phyloP scores from a whole-genome alignment of 768 basidiomycete species.

The Coprinopsis sp. region DNA sequence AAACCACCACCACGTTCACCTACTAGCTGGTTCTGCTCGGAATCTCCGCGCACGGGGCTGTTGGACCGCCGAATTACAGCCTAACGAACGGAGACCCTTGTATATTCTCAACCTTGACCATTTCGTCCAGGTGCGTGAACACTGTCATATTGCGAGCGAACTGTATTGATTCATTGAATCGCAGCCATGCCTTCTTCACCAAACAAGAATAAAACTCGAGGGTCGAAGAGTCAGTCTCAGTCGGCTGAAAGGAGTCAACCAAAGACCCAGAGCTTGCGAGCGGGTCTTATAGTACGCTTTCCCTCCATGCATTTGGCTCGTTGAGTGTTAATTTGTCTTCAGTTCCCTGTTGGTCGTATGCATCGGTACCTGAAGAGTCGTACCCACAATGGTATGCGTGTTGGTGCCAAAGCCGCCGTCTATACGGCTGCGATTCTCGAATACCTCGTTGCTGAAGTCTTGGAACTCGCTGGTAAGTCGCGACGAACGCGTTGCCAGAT shows the following conservation, averaged over 20 bases:
- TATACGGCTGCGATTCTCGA: slow-evolving; percentile 96
- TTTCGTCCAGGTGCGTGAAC: no score
- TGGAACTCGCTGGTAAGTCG: slow-evolving; percentile 86
- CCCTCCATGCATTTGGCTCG: neutral
- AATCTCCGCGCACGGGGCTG: no score
- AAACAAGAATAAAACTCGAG: no score
- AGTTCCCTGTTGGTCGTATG: slow-evolving; percentile 98
- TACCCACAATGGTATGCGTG: slow-evolving; percentile 90
- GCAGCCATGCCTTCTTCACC: no score
- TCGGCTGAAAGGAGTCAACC: slow-evolving; percentile 40
- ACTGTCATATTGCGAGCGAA: no score
- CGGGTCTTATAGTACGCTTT: slow-evolving; percentile 72
- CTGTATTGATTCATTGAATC: no score
- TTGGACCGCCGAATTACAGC: no score
- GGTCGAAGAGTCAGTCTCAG: no score
- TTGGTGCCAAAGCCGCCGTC: slow-evolving; percentile 96
- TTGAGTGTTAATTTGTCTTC: neutral
- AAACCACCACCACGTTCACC: no score
- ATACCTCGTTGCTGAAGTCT: slow-evolving; percentile 93
- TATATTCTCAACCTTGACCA: no score
- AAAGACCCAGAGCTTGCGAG: slow-evolving; percentile 75
- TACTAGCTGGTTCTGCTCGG: no score
- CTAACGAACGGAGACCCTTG: no score
- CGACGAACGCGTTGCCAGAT: neutral
- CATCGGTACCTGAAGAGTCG: slow-evolving; percentile 91